Evolutionary conservation across 2,329 filamentous ascomycete genomes (phyloP).

Genomic region (Clonostachys solani): DNA sequence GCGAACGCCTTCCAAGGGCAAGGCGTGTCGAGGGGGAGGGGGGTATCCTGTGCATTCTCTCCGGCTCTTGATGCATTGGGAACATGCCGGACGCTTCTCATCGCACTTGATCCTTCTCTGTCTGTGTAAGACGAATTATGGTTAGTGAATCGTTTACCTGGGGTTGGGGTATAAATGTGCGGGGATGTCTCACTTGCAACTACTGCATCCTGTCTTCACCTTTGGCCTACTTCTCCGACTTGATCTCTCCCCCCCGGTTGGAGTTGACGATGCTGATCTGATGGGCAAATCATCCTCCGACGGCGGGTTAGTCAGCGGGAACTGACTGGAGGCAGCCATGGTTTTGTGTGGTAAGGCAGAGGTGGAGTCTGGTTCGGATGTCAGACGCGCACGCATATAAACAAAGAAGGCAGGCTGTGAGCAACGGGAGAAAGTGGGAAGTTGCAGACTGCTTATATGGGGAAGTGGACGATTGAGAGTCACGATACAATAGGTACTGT

Average conservation of each 20-base stretch:
- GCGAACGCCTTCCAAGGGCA: slow-evolving; percentile 38
- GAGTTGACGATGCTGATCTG: no score
- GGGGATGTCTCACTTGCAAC: slow-evolving; percentile 57
- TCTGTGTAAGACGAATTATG: slow-evolving; percentile 26
- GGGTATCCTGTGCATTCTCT: slow-evolving; percentile 59
- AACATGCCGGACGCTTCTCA: slow-evolving; percentile 56
- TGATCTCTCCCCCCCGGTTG: slow-evolving; percentile 23
- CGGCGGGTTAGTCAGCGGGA: no score
- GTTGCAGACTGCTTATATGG: no score
- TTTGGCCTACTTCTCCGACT: slow-evolving; percentile 53
- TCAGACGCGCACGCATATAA: no score
- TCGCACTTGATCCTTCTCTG: slow-evolving; percentile 63
- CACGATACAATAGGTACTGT: no score
- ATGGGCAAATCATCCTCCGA: no score
- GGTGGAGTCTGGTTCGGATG: no score
- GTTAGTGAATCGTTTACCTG: neutral
- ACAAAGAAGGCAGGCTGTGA: no score
- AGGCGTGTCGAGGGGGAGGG: slow-evolving; percentile 44
- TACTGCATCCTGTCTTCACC: slow-evolving; percentile 62
- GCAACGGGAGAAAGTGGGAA: no score
- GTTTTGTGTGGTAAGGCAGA: no score
- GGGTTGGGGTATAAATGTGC: slow-evolving; percentile 1
- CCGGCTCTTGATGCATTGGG: slow-evolving; percentile 54
- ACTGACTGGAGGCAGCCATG: no score
- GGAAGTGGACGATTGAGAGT: no score